These are phyloP conservation scores for Delphinella strobiligena DNA, from an alignment of 2,329 filamentous ascomycete genomes.

Conservation along the genomic window DNA sequence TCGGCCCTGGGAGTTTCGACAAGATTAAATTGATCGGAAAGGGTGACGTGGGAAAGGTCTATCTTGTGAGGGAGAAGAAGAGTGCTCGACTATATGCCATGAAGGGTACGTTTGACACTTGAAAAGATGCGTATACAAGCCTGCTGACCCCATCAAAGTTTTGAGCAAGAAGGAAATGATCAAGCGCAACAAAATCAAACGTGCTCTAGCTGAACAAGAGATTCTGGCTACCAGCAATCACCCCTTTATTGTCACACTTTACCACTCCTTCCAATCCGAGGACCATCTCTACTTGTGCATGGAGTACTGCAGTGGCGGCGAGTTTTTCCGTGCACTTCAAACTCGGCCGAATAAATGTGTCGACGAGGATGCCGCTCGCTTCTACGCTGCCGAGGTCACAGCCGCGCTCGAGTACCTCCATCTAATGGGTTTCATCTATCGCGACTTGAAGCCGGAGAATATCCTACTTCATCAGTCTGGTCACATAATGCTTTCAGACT, in stretches of 20 bases:
- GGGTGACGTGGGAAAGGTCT: constrained; percentile 97
- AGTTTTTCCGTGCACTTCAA: constrained; percentile 95
- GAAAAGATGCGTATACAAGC: background rate
- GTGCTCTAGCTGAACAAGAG: constrained; percentile 92
- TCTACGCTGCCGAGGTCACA: constrained; percentile 95
- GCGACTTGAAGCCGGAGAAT: constrained; percentile 94
- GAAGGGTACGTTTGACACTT: constrained; percentile 64
- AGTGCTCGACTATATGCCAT: constrained; percentile 90
- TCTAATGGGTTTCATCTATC: constrained; percentile 98
- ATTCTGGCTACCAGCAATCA: constrained; percentile 98
- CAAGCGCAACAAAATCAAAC: constrained; percentile 99
- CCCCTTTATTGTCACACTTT: constrained; percentile 95
- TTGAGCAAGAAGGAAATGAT: constrained; percentile 99
- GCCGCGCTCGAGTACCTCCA: constrained; percentile 94
- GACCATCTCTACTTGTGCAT: constrained; percentile 99
- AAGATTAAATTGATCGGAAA: constrained; percentile 99
- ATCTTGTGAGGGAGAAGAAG: constrained; percentile 96
- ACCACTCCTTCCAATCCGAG: constrained; percentile 98
- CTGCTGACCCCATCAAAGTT: constrained; percentile 43
- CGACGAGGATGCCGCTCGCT: constrained; percentile 88
- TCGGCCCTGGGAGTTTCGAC: constrained; percentile 90
- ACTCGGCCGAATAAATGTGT: constrained; percentile 96
- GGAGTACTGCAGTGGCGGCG: constrained; percentile 98
- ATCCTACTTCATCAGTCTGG: constrained; percentile 98
- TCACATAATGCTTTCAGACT: constrained; percentile 99